Evolutionary conservation across 2,329 filamentous ascomycete genomes (phyloP), one percentile per base, ranked within the genome.

Genomic region (Monilinia fructicola): DNA sequence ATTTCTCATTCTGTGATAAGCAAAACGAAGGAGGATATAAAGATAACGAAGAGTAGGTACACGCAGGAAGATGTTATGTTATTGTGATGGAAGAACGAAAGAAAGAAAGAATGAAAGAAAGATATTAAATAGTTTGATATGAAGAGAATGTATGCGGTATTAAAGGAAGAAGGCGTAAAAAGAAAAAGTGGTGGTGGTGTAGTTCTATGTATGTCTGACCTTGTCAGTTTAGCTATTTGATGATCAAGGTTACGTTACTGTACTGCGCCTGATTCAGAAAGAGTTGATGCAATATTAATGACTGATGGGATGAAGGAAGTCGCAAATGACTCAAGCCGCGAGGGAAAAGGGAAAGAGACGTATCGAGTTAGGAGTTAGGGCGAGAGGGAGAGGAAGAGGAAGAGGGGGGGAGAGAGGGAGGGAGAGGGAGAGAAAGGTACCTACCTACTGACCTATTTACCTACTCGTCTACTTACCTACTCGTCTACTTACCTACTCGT

Each of bases 191-290:
- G n/a, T 23, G 48, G 35, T 46, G 16, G 42, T n/a, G n/a, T n/a
- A n/a, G n/a, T n/a, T n/a, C n/a, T n/a, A n/a, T n/a, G n/a, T 3
- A 21, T 42, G 44, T 53, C 54, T 65, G 64, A 66, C 64, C 64
- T 66, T 31, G 55, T 66, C 64, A 66, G 55, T 66, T 66, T 55
- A 54, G 55, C 21, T 31, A n/a, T 65, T 52, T 48, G 44, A 46
- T 64, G 54, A 59, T 59, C 53, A 21, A 44, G 14, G 14, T 44
- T 16, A 44, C 54, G n/a, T n/a, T n/a, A n/a, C n/a, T n/a, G n/a
- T 26, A 35, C 5, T 35, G 5, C 38, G 21, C 52, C 18, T 38
- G 5, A 44, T 58, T 58, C 54, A 58, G 6, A 35, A 35, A 26
- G 16, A 53, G 28, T 38, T 35, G 35, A 52, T 40, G n/a, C 44